phyloP scores from a whole-genome alignment of 768 basidiomycete genomes.

The Pleurotus sapidus region DNA sequence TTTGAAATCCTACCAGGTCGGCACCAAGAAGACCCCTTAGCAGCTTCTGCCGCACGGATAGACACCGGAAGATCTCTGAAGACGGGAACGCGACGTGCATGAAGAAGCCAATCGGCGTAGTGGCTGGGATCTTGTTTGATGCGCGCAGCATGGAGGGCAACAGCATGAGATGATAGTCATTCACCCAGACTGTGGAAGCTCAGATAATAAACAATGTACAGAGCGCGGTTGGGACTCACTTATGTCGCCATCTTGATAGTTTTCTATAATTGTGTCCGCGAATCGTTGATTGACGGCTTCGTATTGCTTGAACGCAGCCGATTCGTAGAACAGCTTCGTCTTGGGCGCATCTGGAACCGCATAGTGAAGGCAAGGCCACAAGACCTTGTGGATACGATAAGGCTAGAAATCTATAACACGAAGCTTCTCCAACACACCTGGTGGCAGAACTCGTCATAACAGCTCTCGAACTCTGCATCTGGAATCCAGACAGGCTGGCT shows the following conservation, averaged over 20 bases:
- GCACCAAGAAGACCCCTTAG: constrained; percentile 89
- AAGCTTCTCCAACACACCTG: constrained; percentile 43
- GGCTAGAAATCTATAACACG: constrained; percentile 16
- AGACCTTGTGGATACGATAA: constrained; percentile 39
- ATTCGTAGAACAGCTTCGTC: constrained; percentile 79
- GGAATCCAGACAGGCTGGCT: constrained; percentile 75
- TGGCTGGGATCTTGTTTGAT: constrained; percentile 46
- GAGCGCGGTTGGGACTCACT: constrained; percentile 28
- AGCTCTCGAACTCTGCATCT: constrained; percentile 72
- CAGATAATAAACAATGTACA: neutral
- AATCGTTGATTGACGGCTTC: constrained; percentile 88
- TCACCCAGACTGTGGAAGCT: constrained; percentile 59
- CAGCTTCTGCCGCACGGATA: constrained; percentile 74
- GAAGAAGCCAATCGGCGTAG: constrained; percentile 87
- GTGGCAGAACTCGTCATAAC: constrained; percentile 87
- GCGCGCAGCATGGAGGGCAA: constrained; percentile 84
- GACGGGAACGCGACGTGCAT: constrained; percentile 96
- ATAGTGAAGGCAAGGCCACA: constrained; percentile 88
- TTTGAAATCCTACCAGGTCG: constrained; percentile 93
- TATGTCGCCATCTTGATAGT: constrained; percentile 88
- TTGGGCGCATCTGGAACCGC: constrained; percentile 86
- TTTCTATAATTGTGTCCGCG: constrained; percentile 76
- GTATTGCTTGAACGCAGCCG: constrained; percentile 80
- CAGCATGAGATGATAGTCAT: constrained; percentile 97
- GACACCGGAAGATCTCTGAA: constrained; percentile 93